Percentiles rank a stretch among this genome's conserved stretches.
Conservation (phyloP, 2,329 filamentous ascomycete species). For the Penicillium sp. region DNA sequence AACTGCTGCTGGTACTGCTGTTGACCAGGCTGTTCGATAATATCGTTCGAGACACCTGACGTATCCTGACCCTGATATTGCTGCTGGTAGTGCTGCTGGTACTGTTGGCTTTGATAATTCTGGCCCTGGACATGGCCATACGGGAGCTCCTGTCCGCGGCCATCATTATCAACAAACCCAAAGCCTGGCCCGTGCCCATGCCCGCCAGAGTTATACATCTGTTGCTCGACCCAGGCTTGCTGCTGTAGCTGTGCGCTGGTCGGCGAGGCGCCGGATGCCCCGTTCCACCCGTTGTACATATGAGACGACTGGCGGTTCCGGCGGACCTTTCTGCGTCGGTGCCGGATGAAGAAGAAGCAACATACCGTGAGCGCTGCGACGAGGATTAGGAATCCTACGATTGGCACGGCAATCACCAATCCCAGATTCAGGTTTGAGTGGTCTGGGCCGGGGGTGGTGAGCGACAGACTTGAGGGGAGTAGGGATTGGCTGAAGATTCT, state of each 20-base stretch:
- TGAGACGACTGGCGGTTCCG: slow-evolving; percentile 27
- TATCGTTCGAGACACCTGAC: slow-evolving; percentile 7
- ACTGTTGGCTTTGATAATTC: slow-evolving; percentile 5
- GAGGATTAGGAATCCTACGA: slow-evolving; percentile 43
- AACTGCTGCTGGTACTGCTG: not conserved
- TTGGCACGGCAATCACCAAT: slow-evolving; percentile 44
- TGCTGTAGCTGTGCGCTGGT: slow-evolving; percentile 27
- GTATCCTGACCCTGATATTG: slow-evolving; percentile 6
- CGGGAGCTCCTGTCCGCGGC: slow-evolving; percentile 24
- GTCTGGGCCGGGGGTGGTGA: slow-evolving; percentile 15
- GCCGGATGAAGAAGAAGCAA: slow-evolving; percentile 45
- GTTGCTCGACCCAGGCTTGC: slow-evolving; percentile 15
- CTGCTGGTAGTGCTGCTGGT: slow-evolving; percentile 8
- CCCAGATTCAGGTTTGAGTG: slow-evolving; percentile 32
- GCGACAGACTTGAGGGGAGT: slow-evolving; percentile 35
- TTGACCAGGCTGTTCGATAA: slow-evolving; percentile 5
- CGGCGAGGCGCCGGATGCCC: slow-evolving; percentile 19
- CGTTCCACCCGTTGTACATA: slow-evolving; percentile 37
- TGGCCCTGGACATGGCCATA: slow-evolving; percentile 7
- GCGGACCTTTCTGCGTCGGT: slow-evolving; percentile 38
- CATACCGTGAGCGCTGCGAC: slow-evolving; percentile 31
- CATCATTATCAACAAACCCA: slow-evolving; percentile 30
- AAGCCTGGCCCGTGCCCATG: slow-evolving; percentile 22
- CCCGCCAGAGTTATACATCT: slow-evolving; percentile 5
- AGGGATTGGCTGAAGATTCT: slow-evolving; percentile 43